Base-by-base conservation (phyloP, 768 basidiomycete species). In the Dioszegia hungarica region DNA sequence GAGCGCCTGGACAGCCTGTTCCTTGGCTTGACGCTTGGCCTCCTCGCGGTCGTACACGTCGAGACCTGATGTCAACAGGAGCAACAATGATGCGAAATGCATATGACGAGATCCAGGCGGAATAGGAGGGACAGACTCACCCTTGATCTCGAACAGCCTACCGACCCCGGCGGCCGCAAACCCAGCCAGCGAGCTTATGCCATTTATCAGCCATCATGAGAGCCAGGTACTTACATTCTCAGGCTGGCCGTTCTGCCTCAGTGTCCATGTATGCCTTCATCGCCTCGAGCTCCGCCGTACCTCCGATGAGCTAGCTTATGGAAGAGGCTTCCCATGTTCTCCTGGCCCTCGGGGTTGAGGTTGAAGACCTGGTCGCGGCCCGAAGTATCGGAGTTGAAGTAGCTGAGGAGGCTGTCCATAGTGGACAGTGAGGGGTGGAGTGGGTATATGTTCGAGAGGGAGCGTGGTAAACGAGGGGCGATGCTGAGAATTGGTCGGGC, bases 181-280 rank as follows among this genome's bases (percentile, higher is more conserved):
- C 6, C 72, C 78, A 19, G 76, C 76, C n/a, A 77, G 38, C 59
- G 77, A 34, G 64, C 77, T 74, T 58, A 76, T 73, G 54, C 74
- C 73, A 28, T 52, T 38, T 20, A 64, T 65, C 58, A 64, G 62
- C 61, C 66, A 60, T 24, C 40, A 52, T 46, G 2, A 17, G n/a
- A 37, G 41, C 8, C 39, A 41, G 15, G 12, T 6, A 59, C 67
- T 66, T 50, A 69, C 67, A 62, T 41, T 64, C 4, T 53, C 46
- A 19, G 75, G 76, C 59, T 77, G 58, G 48, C 78, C 77, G 51
- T 78, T 73, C 24, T 36, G 8, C 61, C 69, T 24, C 57, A 60
- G 62, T 77, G 76, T 75, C 37, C 64, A 76, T 68, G 69, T 77
- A 77, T 0, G 75, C 75, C 59, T 70, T 74, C 76, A 77, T 77